Percentiles rank a stretch among this genome's conserved stretches.
Conservation (phyloP, 108 stramenopile species). For the Cyclostephanos tholiformis region DNA sequence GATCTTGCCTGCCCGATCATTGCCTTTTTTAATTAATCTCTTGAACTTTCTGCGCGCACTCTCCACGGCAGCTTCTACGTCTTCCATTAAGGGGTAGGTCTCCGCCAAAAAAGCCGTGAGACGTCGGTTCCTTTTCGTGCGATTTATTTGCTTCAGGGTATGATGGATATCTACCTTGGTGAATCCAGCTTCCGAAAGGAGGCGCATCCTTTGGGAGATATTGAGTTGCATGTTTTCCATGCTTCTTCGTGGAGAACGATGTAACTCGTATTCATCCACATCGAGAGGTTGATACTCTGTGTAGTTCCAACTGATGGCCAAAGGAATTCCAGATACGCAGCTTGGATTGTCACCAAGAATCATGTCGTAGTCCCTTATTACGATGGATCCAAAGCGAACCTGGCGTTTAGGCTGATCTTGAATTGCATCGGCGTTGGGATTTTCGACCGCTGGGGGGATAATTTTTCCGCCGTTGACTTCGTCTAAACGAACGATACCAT, state of each 20-base stretch:
- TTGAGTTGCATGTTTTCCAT: slow-evolving; percentile 51
- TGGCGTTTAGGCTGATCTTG: not conserved
- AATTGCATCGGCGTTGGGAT: not conserved
- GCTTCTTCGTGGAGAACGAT: slow-evolving; percentile 39
- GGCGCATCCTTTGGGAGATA: slow-evolving; percentile 55
- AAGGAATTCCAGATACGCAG: slow-evolving; percentile 63
- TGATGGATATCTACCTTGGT: slow-evolving; percentile 48
- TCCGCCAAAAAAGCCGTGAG: slow-evolving; percentile 43
- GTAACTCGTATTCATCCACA: slow-evolving; percentile 62
- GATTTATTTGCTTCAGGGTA: slow-evolving; percentile 40
- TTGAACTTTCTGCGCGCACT: slow-evolving; percentile 56
- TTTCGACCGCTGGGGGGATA: not conserved
- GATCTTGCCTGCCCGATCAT: not conserved
- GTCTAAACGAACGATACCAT: not conserved
- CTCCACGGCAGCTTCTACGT: slow-evolving; percentile 51
- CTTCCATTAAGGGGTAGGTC: slow-evolving; percentile 1
- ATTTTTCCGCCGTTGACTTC: not conserved
- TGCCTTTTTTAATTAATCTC: slow-evolving; percentile 23
- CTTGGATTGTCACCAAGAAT: slow-evolving; percentile 70
- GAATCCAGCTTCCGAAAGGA: slow-evolving; percentile 43
- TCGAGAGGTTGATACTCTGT: slow-evolving; percentile 37
- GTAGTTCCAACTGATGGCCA: slow-evolving; percentile 70
- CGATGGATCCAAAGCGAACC: slow-evolving; percentile 28
- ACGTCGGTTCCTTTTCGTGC: slow-evolving; percentile 35
- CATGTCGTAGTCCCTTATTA: slow-evolving; percentile 56